These are phyloP conservation scores for Metarhizium anisopliae DNA, from an alignment of 2,329 filamentous ascomycete species.

Conservation along the genomic window DNA sequence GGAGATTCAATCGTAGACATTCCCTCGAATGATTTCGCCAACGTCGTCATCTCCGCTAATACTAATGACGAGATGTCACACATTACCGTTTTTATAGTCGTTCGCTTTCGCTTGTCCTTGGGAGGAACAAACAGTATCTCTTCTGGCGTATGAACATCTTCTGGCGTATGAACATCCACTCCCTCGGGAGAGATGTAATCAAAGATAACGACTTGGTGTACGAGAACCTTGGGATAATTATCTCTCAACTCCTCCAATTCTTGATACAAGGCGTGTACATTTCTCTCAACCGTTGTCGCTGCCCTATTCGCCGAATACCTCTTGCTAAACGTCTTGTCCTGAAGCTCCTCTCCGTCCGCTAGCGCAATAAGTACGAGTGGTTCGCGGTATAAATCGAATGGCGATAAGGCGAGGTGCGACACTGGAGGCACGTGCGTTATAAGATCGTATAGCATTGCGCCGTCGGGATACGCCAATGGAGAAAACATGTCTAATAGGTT, in stretches of 20 bases:
- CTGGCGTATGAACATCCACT: constrained; percentile 43
- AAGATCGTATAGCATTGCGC: constrained; percentile 81
- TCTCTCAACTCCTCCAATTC: constrained; percentile 65
- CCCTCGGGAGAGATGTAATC: constrained; percentile 50
- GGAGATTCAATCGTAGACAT: constrained; percentile 73
- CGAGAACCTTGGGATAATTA: constrained; percentile 64
- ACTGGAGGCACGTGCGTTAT: constrained; percentile 70
- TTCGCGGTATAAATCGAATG: constrained; percentile 86
- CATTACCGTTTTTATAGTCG: constrained; percentile 74
- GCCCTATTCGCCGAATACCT: constrained; percentile 41
- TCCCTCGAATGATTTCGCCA: constrained; percentile 64
- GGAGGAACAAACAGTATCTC: constrained; percentile 66
- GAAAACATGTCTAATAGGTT: constrained; percentile 73
- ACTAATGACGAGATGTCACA: constrained; percentile 68
- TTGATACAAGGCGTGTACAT: constrained; percentile 50
- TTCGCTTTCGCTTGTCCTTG: constrained; percentile 57
- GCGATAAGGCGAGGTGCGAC: constrained; percentile 70
- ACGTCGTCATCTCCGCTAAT: constrained; percentile 65
- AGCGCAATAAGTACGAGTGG: constrained; percentile 76
- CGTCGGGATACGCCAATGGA: constrained; percentile 76
- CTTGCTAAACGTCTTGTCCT: constrained; percentile 43
- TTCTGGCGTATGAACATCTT: constrained; percentile 41
- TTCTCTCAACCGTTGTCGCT: constrained; percentile 43
- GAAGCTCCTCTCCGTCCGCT: constrained; percentile 68
- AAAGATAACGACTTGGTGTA: constrained; percentile 74